phyloP scores from a whole-genome alignment of 768 basidiomycete genomes.

The Lactarius quietus region DNA sequence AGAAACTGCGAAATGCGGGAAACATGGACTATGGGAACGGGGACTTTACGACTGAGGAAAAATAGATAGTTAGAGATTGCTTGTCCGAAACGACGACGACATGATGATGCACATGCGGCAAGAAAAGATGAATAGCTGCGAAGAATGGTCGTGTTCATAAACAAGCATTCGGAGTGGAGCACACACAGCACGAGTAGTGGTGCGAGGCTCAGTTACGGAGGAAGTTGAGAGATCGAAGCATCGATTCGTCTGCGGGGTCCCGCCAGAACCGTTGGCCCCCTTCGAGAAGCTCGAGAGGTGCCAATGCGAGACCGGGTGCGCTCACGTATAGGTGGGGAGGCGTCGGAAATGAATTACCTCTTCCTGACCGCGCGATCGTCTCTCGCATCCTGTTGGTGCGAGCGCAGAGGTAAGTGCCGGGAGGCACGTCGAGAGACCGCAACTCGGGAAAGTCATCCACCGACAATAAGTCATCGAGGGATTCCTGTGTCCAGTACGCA shows the following conservation, averaged over 20 bases:
- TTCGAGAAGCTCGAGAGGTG: constrained; percentile 21
- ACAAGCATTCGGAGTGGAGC: not conserved
- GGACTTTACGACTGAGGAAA: not conserved
- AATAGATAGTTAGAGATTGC: constrained; percentile 15
- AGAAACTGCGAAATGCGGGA: constrained; percentile 7
- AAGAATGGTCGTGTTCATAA: not conserved
- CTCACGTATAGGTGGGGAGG: not conserved
- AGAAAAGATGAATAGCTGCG: constrained; percentile 6
- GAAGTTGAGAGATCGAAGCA: constrained; percentile 15
- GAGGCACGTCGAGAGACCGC: constrained; percentile 50
- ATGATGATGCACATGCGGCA: constrained; percentile 4
- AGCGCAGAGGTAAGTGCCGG: constrained; percentile 61
- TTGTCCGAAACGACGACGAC: not conserved
- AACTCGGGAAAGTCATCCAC: constrained; percentile 60
- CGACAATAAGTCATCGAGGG: constrained; percentile 50
- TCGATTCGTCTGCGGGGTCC: constrained; percentile 18
- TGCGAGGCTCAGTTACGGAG: not conserved
- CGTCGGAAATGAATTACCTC: not conserved
- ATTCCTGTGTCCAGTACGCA: constrained; percentile 72
- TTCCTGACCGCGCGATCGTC: constrained; percentile 10
- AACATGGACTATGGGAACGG: not conserved
- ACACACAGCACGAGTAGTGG: constrained; percentile 3
- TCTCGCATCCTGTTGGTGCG: constrained; percentile 37
- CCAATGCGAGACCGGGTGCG: constrained; percentile 15
- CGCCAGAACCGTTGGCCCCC: constrained; percentile 15